These are phyloP conservation scores for Datura wrightii DNA, from an alignment of 257 asterid species.

Conservation along the genomic window DNA sequence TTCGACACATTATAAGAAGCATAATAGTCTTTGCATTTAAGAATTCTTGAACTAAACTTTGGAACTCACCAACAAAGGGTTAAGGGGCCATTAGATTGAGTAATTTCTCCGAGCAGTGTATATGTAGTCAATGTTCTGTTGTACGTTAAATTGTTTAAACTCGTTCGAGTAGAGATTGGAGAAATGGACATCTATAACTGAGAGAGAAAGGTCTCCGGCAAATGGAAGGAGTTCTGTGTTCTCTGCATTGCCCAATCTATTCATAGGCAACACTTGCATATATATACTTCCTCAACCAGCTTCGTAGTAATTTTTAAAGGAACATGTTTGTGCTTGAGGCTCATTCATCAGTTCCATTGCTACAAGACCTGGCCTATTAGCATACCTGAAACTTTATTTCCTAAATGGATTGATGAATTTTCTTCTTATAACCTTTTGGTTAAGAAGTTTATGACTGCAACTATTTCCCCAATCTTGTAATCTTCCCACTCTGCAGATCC, in stretches of 20 bases:
- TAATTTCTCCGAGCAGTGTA: conserved; percentile 50
- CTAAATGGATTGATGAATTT: neutral
- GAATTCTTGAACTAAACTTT: neutral
- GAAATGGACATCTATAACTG: conserved; percentile 61
- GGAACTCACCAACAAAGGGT: conserved; percentile 56
- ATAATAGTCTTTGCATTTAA: too few relatives aligned
- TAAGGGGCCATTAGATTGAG: conserved; percentile 53
- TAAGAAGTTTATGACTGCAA: conserved; percentile 53
- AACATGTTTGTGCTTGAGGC: conserved; percentile 50
- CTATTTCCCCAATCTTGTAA: conserved; percentile 48
- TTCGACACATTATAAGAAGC: conserved; percentile 32
- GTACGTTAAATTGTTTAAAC: conserved; percentile 42
- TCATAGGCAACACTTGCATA: conserved; percentile 42
- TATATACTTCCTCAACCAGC: conserved; percentile 50
- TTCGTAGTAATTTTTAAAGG: conserved; percentile 45
- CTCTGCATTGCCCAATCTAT: conserved; percentile 54
- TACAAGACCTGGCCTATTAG: conserved; percentile 47
- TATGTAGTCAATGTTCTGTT: conserved; percentile 47
- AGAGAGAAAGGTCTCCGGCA: conserved; percentile 40
- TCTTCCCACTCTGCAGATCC: conserved; percentile 42
- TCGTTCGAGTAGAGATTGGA: conserved; percentile 49
- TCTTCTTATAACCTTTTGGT: conserved; percentile 41
- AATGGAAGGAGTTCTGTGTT: conserved; percentile 48
- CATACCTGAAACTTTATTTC: conserved; percentile 39
- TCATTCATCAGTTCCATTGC: conserved; percentile 59